Conservation (phyloP, 1,284 basidiomycete genomes). For the Ganoderma sinense region DNA sequence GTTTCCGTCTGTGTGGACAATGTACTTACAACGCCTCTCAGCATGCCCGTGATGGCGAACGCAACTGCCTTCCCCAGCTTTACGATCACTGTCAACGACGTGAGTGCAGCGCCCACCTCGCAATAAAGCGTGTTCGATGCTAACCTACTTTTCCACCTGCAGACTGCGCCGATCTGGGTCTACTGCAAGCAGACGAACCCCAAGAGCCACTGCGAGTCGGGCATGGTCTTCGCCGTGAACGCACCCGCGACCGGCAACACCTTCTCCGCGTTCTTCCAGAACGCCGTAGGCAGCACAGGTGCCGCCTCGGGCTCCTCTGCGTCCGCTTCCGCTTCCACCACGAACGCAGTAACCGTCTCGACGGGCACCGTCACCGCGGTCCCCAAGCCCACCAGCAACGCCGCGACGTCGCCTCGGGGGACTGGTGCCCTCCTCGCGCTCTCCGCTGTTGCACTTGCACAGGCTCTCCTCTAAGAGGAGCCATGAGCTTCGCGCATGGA, state of each 20-base stretch:
- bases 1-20: background rate
- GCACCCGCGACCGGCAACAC: conserved; percentile 61
- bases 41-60: conserved; percentile 56
- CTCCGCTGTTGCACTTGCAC: conserved; percentile 12
- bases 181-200: conserved; percentile 63
- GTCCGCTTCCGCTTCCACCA: conserved; percentile 13
- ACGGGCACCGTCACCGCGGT: conserved; percentile 4
- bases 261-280: conserved; percentile 62
- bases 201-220: conserved; percentile 58
- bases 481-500: background rate
- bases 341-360: conserved; percentile 11
- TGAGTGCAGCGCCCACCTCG: conserved; percentile 29
- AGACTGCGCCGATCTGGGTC: conserved; percentile 63
- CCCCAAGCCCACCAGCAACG: conserved; percentile 8
- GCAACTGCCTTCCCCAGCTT: conserved; percentile 56
- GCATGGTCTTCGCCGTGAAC: conserved; percentile 75
- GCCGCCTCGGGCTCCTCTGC: background rate
- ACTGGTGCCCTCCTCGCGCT: conserved; percentile 18
- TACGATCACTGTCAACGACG: conserved; percentile 63
- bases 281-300: conserved; percentile 34
- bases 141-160: conserved; percentile 23
- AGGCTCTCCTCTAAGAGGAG: background rate
- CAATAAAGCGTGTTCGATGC: conserved; percentile 1
- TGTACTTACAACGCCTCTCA: conserved; percentile 29
- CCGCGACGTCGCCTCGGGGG: conserved; percentile 5